A percentile compares a stretch with the other conserved stretches of the same genome.
These are phyloP conservation scores for Chaetoscypha palmicola DNA, from an alignment of 2,329 filamentous ascomycete genomes.

Conservation along the genomic window DNA sequence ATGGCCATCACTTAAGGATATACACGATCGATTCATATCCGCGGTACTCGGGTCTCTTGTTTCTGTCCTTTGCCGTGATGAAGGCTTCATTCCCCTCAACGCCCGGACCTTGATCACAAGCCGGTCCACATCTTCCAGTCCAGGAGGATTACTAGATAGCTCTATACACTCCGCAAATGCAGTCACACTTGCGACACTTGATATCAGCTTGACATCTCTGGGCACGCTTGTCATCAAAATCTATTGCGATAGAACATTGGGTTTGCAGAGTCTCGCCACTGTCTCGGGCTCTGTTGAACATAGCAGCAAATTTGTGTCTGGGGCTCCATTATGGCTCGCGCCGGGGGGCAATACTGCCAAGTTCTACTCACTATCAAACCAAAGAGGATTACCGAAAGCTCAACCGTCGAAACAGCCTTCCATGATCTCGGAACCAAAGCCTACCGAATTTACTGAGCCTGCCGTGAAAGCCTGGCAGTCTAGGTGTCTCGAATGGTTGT, in stretches of 20 bases:
- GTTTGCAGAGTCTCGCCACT: slow-evolving; percentile 21
- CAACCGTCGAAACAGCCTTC: slow-evolving; percentile 12
- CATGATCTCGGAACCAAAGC: slow-evolving; percentile 15
- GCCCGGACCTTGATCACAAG: slow-evolving; percentile 29
- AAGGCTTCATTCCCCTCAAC: slow-evolving; percentile 30
- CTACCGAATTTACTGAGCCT: slow-evolving; percentile 14
- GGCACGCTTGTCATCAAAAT: slow-evolving; percentile 29
- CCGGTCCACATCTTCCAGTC: slow-evolving; percentile 7
- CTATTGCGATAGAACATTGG: slow-evolving; percentile 22
- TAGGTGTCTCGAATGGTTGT: slow-evolving; percentile 30
- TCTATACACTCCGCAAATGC: slow-evolving; percentile 7
- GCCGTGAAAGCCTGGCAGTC: slow-evolving; percentile 28
- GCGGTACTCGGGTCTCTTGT: slow-evolving; percentile 29
- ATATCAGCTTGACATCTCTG: slow-evolving; percentile 29
- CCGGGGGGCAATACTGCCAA: slow-evolving; percentile 30
- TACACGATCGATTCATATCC: slow-evolving; percentile 31
- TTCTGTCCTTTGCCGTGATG: slow-evolving; percentile 29
- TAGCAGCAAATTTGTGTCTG: slow-evolving; percentile 12
- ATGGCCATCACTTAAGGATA: slow-evolving; percentile 20
- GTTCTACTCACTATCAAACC: slow-evolving; percentile 22
- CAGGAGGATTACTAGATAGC: slow-evolving; percentile 1
- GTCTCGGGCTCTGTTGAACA: slow-evolving; percentile 3
- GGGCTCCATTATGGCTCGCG: slow-evolving; percentile 28
- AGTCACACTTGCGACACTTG: slow-evolving; percentile 27
- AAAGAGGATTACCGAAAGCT: slow-evolving; percentile 15